Evolutionary conservation across 1,139 yeast species (phyloP).

Genomic region (Debaryomyces udenii): DNA sequence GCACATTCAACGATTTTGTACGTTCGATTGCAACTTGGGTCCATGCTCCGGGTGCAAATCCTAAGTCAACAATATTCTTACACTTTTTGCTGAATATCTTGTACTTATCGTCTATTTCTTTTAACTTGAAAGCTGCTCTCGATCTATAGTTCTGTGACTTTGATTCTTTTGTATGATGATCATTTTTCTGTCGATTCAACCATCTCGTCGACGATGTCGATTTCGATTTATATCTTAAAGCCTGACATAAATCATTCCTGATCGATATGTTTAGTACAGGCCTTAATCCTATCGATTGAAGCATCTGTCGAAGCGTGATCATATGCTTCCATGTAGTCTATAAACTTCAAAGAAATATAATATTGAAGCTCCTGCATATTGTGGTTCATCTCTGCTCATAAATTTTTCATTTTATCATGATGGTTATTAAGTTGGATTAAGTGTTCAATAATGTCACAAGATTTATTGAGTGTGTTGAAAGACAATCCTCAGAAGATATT

Average conservation of each 20-base stretch:
- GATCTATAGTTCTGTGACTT: slow-evolving; percentile 66
- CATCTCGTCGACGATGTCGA: slow-evolving; percentile 66
- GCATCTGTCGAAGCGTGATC: neutral
- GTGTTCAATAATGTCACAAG: slow-evolving; percentile 35
- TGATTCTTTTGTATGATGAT: slow-evolving; percentile 67
- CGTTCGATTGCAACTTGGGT: slow-evolving; percentile 44
- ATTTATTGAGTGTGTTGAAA: slow-evolving; percentile 23
- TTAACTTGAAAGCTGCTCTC: slow-evolving; percentile 86
- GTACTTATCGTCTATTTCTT: slow-evolving; percentile 68
- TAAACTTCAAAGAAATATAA: too few species aligned
- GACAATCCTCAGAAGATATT: slow-evolving; percentile 33
- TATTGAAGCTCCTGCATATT: slow-evolving; percentile 12
- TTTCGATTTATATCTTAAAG: slow-evolving; percentile 14
- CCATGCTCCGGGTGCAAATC: slow-evolving; percentile 57
- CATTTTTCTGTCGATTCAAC: slow-evolving; percentile 71
- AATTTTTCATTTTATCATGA: slow-evolving; percentile 77
- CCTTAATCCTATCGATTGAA: neutral
- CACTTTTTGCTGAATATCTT: slow-evolving; percentile 52
- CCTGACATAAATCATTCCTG: neutral
- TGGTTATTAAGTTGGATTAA: slow-evolving; percentile 52
- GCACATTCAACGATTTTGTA: slow-evolving; percentile 19
- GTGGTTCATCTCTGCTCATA: slow-evolving; percentile 23
- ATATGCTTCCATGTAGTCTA: too few species aligned
- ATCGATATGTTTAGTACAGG: neutral
- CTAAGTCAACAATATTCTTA: slow-evolving; percentile 73